Base-by-base conservation (phyloP, 106 monocot genomes). In the Allium sativum region DNA sequence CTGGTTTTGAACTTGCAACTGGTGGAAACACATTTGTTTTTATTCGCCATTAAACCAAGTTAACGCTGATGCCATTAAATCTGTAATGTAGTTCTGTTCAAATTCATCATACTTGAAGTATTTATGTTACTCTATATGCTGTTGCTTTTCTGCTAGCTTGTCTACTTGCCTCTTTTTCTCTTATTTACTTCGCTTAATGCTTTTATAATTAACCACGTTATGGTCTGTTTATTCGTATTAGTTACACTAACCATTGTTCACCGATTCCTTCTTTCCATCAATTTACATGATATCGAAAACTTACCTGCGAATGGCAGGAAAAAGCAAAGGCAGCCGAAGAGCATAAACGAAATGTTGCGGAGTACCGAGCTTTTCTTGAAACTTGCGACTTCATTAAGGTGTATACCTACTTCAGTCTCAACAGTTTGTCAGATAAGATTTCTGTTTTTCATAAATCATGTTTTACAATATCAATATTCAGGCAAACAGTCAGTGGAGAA, bases 321-420 rank as follows among this genome's bases (percentile, higher is more conserved):
- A 82, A 51, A 75, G 64, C 70, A 59, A 93, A 77, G 75, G 93
- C 93, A 61, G 80, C 68, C 46, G 88, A 93, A 68, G 88, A 88
- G 73, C 84, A 80, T 70, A 88, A 93, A 62, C 73, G 58, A 19
- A 77, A 88, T 48, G 65, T 85, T 40, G 59, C 57, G 16, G 93
- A 93, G 40, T 93, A 85, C 65, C 74, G 70, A 75, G 77, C 79
- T 60, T 93, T 88, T 63, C 82, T 93, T 52, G 84, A 79, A 69
- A 88, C 93, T 42, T 93, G 93, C 69, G 88, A 82, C 44, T 93
- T 82, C 65, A 85, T 93, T 53, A 88, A 93, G 85, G 88, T 93
- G 16, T 66, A 51, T 5, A 12, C 2, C 7, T n/a, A 21, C 16
- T 0, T 61, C 19, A 21, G 4, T 52, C 13, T 50, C 11, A 10